phyloP scores from a whole-genome alignment of 208 protist species.

The Leishmania tropica region DNA sequence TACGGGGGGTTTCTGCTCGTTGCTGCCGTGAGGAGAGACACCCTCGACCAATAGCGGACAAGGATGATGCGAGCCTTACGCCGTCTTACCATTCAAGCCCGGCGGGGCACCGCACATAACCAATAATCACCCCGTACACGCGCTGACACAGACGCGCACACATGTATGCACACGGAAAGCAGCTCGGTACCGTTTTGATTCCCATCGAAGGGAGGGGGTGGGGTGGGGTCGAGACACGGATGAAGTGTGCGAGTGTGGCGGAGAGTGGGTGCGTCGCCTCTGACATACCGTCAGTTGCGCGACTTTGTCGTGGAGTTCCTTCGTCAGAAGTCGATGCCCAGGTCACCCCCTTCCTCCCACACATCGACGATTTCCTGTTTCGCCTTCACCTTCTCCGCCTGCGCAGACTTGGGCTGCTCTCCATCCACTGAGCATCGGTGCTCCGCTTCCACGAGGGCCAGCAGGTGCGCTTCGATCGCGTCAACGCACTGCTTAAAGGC shows the following conservation, averaged over 20 bases:
- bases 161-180: background rate
- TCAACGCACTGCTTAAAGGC: slow-evolving; percentile 31
- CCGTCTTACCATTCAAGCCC: no score
- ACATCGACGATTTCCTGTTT: slow-evolving; percentile 28
- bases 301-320: background rate
- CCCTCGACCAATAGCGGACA: no score
- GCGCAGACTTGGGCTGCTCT: slow-evolving; percentile 43
- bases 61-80: no score
- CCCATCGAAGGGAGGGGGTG: background rate
- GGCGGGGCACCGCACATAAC: no score
- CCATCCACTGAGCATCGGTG: slow-evolving; percentile 31
- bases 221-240: background rate
- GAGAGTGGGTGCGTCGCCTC: background rate
- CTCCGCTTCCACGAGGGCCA: slow-evolving; percentile 35
- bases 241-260: background rate
- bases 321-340: slow-evolving; percentile 39
- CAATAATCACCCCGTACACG: no score
- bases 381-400: slow-evolving; percentile 40
- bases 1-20: no score
- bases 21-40: no score
- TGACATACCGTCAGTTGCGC: background rate
- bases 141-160: no score
- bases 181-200: background rate
- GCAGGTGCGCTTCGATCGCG: slow-evolving; percentile 44
- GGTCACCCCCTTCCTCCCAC: slow-evolving; percentile 32